Evolutionary conservation across 495 filamentous ascomycete genomes (phyloP).

Genomic region (Copromyces sp.): DNA sequence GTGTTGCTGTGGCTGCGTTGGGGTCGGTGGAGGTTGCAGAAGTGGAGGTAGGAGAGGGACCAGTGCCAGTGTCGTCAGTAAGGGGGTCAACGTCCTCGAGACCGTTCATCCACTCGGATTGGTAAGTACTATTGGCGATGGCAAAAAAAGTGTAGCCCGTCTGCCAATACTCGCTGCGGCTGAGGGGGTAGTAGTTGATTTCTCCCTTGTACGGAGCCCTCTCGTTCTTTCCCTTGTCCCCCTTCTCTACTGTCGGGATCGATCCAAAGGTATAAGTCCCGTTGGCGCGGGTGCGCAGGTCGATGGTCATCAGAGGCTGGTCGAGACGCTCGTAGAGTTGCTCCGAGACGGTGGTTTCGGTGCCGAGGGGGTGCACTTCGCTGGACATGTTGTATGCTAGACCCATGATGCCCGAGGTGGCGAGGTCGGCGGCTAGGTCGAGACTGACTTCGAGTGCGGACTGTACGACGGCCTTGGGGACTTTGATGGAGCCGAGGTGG

Average conservation of each 20-base stretch:
- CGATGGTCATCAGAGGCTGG: constrained; percentile 54
- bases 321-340: constrained; percentile 43
- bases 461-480: constrained; percentile 48
- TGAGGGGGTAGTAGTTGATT: constrained; percentile 50
- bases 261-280: constrained; percentile 71
- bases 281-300: constrained; percentile 53
- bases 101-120: constrained; percentile 16
- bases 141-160: constrained; percentile 48
- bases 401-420: constrained; percentile 26
- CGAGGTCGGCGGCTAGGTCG: constrained; percentile 14
- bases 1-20: too few species aligned
- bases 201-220: constrained; percentile 38
- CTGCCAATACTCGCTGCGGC: constrained; percentile 56
- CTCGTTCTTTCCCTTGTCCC: constrained; percentile 25
- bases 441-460: constrained; percentile 23
- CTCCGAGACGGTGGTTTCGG: constrained; percentile 56
- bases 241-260: constrained; percentile 38
- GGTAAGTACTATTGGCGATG: constrained; percentile 36
- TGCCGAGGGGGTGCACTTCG: constrained; percentile 30
- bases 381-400: constrained; percentile 20
- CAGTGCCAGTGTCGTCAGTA: background rate
- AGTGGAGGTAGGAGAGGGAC: background rate
- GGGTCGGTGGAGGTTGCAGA: background rate
- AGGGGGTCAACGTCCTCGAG: background rate
- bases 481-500: constrained; percentile 36